Conservation (phyloP, 192 early-diverging fungal genomes). For the Coemansia sp. region DNA sequence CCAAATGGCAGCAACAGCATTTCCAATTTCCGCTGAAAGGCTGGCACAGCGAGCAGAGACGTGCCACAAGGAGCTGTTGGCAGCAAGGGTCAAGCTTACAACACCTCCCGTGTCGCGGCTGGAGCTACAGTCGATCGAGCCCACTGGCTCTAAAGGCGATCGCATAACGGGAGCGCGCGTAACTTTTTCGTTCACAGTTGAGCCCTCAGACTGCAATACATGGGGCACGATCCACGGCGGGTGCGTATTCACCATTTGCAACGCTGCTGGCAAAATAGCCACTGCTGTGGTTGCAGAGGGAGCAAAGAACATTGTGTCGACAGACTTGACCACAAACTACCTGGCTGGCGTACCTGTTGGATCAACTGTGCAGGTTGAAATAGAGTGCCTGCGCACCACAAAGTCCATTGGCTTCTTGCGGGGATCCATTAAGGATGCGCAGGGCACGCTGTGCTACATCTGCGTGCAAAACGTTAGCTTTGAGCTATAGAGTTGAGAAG, state of each 20-base stretch:
- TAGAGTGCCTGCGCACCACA: constrained; percentile 45
- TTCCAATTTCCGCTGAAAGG: constrained; percentile 19
- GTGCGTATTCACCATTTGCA: constrained; percentile 47
- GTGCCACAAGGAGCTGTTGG: constrained; percentile 30
- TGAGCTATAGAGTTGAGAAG: constrained; percentile 12
- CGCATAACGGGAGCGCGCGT: constrained; percentile 39
- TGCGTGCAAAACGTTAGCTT: constrained; percentile 38
- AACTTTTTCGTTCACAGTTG: constrained; percentile 26
- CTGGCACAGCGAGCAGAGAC: constrained; percentile 24
- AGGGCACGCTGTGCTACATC: constrained; percentile 28
- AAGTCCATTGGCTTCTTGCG: constrained; percentile 35
- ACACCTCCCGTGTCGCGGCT: constrained; percentile 42
- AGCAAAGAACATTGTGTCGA: constrained; percentile 31
- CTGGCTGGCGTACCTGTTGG: constrained; percentile 23
- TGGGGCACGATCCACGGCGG: constrained; percentile 54
- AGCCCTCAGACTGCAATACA: constrained; percentile 43
- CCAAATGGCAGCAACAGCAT: not conserved
- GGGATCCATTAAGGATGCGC: constrained; percentile 23
- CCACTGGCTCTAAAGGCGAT: constrained; percentile 31
- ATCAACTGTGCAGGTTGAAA: constrained; percentile 21
- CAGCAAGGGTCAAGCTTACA: constrained; percentile 39
- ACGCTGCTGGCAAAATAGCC: constrained; percentile 51
- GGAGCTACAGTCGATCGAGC: constrained; percentile 26
- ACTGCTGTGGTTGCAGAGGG: constrained; percentile 36
- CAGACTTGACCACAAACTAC: constrained; percentile 48